These are phyloP conservation scores for Monoraphidium neglectum DNA, from an alignment of 139 green algal genomes.

Conservation along the genomic window DNA sequence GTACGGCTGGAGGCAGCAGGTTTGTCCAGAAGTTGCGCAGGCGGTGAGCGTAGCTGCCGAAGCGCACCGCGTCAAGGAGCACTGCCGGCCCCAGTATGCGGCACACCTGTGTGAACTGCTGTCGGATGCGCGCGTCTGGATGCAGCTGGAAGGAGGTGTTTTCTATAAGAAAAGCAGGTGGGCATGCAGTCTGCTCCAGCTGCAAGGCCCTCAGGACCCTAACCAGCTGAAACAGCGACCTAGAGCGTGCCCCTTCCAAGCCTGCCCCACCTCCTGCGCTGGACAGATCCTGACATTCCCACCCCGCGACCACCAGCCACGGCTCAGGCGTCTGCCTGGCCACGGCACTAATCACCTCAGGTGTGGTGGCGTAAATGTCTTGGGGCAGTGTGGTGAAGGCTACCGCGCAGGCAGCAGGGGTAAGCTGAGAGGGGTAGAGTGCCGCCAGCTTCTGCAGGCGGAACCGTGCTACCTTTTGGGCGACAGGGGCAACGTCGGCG, in stretches of 20 bases:
- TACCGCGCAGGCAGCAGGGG: not conserved
- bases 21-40: slow-evolving; percentile 26
- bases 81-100: not conserved
- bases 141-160: slow-evolving; percentile 13
- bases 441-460: not conserved
- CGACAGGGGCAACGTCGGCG: not conserved
- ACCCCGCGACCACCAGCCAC: slow-evolving; percentile 33
- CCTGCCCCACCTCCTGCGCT: slow-evolving; percentile 1
- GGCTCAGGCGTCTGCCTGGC: not conserved
- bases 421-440: slow-evolving; percentile 13
- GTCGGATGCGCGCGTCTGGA: not conserved
- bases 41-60: slow-evolving; percentile 22
- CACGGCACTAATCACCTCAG: not conserved
- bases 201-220: slow-evolving; percentile 15
- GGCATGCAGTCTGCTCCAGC: not conserved
- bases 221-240: not conserved
- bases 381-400: slow-evolving; percentile 5
- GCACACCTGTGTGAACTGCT: not conserved
- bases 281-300: slow-evolving; percentile 25
- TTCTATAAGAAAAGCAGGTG: slow-evolving; percentile 13
- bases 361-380: not conserved
- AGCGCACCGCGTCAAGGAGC: slow-evolving; percentile 4
- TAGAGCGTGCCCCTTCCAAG: not conserved
- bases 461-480: not conserved
- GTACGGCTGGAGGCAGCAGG: not conserved